Evolutionary conservation across 2,329 filamentous ascomycete species (phyloP).

Genomic region (Cercospora beticola): DNA sequence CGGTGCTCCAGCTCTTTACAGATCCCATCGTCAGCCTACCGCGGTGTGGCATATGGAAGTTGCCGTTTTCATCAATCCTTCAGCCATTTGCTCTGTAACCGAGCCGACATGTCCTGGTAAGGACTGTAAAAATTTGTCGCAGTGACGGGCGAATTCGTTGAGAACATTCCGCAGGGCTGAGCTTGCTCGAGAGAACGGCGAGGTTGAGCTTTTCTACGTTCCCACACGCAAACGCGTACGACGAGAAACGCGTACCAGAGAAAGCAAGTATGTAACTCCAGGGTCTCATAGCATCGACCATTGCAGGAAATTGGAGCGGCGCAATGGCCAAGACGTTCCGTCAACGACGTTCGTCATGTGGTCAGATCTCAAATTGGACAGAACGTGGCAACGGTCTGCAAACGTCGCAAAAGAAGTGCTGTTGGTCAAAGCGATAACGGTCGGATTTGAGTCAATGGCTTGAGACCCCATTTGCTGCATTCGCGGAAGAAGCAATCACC

Average conservation of each 20-base stretch:
- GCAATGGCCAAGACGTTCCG: neutral
- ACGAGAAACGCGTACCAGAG: neutral
- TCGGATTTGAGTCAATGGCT: neutral
- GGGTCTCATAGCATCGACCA: neutral
- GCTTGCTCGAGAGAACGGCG: neutral
- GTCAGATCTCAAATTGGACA: neutral
- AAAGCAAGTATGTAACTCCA: neutral
- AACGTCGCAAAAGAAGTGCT: neutral
- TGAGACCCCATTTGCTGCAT: neutral
- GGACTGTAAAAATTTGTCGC: neutral
- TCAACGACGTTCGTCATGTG: neutral
- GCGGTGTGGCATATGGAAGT: slow-evolving; percentile 2
- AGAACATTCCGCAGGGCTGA: neutral
- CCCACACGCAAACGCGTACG: neutral
- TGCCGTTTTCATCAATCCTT: neutral
- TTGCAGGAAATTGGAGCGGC: neutral
- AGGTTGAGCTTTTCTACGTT: neutral
- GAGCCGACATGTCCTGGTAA: neutral
- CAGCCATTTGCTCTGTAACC: neutral
- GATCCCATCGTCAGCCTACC: neutral
- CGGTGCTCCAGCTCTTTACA: neutral
- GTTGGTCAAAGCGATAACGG: neutral
- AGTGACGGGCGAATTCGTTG: neutral
- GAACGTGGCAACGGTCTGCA: neutral
- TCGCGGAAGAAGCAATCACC: slow-evolving; percentile 1